Conservation (phyloP, 73 alveolate species). For the Paramecium sonneborni region DNA sequence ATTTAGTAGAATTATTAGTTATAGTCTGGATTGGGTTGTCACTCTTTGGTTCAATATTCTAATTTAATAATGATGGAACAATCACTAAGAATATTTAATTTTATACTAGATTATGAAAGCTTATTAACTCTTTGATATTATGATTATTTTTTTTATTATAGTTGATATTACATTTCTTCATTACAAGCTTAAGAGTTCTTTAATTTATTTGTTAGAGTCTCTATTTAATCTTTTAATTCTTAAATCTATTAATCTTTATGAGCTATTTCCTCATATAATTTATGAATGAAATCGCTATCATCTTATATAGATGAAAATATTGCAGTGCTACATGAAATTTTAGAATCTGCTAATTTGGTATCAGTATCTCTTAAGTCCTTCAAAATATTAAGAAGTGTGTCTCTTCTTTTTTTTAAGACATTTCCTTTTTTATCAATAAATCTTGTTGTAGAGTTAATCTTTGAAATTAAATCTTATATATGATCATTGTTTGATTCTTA, state of each 20-base stretch:
- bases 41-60: not conserved
- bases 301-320: not conserved
- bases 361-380: not conserved
- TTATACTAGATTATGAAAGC: not conserved
- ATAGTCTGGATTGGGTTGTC: not conserved
- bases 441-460: not conserved
- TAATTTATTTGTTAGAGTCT: not conserved
- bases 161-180: not conserved
- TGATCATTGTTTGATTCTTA: not conserved
- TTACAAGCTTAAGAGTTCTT: not conserved
- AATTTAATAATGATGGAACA: not conserved
- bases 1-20: not conserved
- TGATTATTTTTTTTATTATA: no score
- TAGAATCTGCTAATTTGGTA: not conserved
- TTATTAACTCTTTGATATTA: not conserved
- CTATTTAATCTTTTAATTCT: not conserved
- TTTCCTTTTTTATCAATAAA: not conserved
- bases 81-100: not conserved
- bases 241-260: not conserved
- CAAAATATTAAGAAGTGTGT: not conserved
- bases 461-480: not conserved
- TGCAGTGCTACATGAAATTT: not conserved
- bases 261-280: not conserved
- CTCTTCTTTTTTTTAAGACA: not conserved
- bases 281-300: not conserved